Conservation (phyloP, 2,329 filamentous ascomycete genomes). For the Massarina eburnea region DNA sequence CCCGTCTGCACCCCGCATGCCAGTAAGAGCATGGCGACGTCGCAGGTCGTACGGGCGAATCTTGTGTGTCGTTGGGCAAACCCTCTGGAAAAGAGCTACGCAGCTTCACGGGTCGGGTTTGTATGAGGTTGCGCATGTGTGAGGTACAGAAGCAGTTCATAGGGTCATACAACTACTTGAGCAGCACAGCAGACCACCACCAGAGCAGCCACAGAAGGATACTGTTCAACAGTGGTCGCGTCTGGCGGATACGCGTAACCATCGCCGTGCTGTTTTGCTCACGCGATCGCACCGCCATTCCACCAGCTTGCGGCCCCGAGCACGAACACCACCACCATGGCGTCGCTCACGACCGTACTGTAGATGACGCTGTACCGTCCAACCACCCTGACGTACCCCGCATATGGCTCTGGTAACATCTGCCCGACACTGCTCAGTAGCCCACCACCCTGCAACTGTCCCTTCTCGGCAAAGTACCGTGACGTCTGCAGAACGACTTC, state of each 20-base stretch:
- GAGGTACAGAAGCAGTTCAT: background rate
- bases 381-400: slow-evolving; percentile 62
- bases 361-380: slow-evolving; percentile 72
- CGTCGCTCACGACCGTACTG: slow-evolving; percentile 69
- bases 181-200: background rate
- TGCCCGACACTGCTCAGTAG: slow-evolving; percentile 65
- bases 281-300: slow-evolving; percentile 40
- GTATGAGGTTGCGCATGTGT: background rate
- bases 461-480: slow-evolving; percentile 69
- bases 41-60: no score
- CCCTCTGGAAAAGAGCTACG: no score
- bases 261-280: slow-evolving; percentile 11
- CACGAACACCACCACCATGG: slow-evolving; percentile 76
- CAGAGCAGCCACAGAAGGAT: background rate
- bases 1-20: no score
- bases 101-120: background rate
- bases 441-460: slow-evolving; percentile 59
- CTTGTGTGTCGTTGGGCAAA: no score
- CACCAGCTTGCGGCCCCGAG: slow-evolving; percentile 61
- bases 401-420: slow-evolving; percentile 67
- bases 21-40: no score
- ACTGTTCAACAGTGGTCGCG: no score
- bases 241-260: no score
- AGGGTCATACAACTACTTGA: background rate
- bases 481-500: slow-evolving; percentile 73